These are phyloP conservation scores for Staphylotrichum longicolle DNA, from an alignment of 495 filamentous ascomycete genomes.

Conservation along the genomic window DNA sequence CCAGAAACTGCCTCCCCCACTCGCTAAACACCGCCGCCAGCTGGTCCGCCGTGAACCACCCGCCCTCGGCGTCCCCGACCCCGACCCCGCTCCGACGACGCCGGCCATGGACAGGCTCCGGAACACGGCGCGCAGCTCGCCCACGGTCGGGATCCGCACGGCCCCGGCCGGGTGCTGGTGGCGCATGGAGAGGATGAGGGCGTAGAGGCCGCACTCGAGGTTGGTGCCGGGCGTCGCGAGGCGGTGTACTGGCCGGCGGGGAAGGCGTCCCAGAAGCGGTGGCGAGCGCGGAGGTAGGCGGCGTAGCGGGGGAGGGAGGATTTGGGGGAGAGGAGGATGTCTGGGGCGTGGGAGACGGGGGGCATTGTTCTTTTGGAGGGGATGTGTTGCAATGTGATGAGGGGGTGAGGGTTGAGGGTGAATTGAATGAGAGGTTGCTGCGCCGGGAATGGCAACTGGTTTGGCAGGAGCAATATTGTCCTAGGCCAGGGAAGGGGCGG, in stretches of 20 bases:
- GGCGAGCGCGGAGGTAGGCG: constrained; percentile 23
- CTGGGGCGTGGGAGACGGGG: constrained; percentile 15
- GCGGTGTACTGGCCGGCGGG: constrained; percentile 19
- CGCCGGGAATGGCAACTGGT: too few relatives aligned
- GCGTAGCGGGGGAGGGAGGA: constrained; percentile 14
- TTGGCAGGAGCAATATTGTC: too few relatives aligned
- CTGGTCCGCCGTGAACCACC: constrained; percentile 24
- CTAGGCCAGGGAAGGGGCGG: too few relatives aligned
- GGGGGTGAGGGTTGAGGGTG: not conserved
- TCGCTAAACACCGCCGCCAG: constrained; percentile 18
- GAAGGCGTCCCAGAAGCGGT: constrained; percentile 27
- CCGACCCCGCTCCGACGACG: not conserved
- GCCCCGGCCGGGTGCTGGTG: constrained; percentile 1
- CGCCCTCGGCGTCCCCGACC: constrained; percentile 1
- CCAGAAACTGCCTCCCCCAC: constrained; percentile 16
- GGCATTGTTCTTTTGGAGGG: not conserved
- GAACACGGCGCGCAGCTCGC: constrained; percentile 12
- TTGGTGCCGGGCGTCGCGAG: constrained; percentile 20
- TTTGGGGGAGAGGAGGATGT: constrained; percentile 22
- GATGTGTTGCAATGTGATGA: not conserved
- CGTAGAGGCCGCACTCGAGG: constrained; percentile 27
- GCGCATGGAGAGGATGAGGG: constrained; percentile 16
- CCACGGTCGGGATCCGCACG: constrained; percentile 11
- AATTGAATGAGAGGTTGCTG: not conserved
- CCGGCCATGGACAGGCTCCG: not conserved